Evolutionary conservation across 805 yeast genomes (phyloP), one percentile per base, ranked within the genome.

Genomic region (Martiniozyma abietophila): DNA sequence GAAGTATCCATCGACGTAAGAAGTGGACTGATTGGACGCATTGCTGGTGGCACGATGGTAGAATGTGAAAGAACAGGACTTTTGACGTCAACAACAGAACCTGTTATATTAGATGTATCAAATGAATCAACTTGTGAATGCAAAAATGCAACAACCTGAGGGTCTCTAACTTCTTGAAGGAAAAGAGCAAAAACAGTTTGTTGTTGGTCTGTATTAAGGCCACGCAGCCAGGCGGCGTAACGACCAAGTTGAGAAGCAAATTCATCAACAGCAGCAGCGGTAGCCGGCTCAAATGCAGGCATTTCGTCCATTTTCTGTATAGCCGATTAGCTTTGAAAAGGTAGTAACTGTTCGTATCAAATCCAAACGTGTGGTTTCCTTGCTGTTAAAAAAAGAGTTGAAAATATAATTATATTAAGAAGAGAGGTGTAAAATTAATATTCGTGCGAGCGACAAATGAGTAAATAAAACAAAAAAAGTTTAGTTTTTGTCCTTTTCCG

Each of bases 111-210:
- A 8, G 31, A 27, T 6, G 22, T 19, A 3, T 25, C 19, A 12
- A 24, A 19, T 14, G 17, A 25, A 20, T 28, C 25, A 10, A 29
- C 17, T 23, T 35, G 35, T 7, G 21, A 11, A 6, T 17, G 15
- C 8, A 41, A 25, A 20, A 33, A 38, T 2, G 35, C 40, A 16
- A 34, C 18, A 2, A 69, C 55, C 20, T 66, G 65, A 39, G 65
- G 72, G 31, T 61, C 54, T 6, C 67, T 64, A 34, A 70, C 56
- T 39, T 58, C 61, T 40, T 54, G 55, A 42, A 73, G 56, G 49
- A 71, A 61, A 44, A 67, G 56, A 41, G 70, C 74, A 44, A 69
- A 57, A 53, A 69, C 61, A 26, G 67, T 55, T 35, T 59, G 51
- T 41, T 59, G 67, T 42, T 71, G 74, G 39, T 64, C 71, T 15